Evolutionary conservation across 371 early-diverging fungal genomes (phyloP), one percentile per base, ranked within the genome.

Genomic region (Actinomortierella wolfii): DNA sequence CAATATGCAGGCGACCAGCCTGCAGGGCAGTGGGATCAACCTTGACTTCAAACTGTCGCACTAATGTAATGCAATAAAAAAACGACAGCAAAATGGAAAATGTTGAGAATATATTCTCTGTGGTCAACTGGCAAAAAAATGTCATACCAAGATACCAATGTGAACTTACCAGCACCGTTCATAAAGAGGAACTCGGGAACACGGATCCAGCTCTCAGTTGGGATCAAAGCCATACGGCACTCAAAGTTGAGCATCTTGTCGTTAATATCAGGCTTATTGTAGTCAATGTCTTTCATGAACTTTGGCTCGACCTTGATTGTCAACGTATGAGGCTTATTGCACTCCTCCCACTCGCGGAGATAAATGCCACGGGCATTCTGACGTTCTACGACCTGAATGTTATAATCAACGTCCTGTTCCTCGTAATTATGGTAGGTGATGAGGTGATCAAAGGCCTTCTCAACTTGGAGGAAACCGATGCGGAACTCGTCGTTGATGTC

Each of bases 381-480:
- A 24, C 75, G 76, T 29, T 63, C 54, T 6, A 50, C 51, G 28
- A 86, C 59, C 26, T 59, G 57, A 39, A 92, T 84, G 46, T 80
- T 66, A 63, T 85, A 94, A 40, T 80, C 60, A 18, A 93, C 79
- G 59, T 95, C 95, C 64, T 89, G 83, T 64, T 88, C 85, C 4
- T 76, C 66, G 25, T 81, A 79, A 25, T 81, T 80, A 28, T 81
- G 81, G 65, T 83, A 80, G 34, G 70, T 83, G 41, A 88, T 68
- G 20, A 96, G 78, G 63, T 92, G 92, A 52, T 88, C 86, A 88
- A 90, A 97, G 0, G 96, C 91, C 42, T 87, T 86, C 29, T 92
- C 90, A 1, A 94, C 94, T 79, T 97, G 97, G 53, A 96, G 81
- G 64, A 96, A 85, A 1, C 93, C 93, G 46, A 92, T 89, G 41